These are phyloP conservation scores for Penicillium griseofulvum DNA, from an alignment of 2,329 filamentous ascomycete genomes.

Conservation along the genomic window DNA sequence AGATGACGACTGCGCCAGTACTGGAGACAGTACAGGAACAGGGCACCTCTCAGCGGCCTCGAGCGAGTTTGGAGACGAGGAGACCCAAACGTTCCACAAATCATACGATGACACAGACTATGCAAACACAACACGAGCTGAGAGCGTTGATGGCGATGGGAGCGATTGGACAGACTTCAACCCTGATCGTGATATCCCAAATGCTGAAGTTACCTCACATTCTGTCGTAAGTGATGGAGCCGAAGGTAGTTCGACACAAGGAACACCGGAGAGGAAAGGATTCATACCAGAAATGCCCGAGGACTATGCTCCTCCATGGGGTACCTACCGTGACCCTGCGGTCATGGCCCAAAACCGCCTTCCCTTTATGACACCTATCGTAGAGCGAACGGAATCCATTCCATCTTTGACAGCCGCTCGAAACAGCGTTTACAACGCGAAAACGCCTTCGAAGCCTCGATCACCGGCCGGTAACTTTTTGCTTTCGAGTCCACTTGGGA, in stretches of 20 bases:
- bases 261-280: slow-evolving; percentile 42
- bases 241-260: slow-evolving; percentile 30
- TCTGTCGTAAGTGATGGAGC: slow-evolving; percentile 26
- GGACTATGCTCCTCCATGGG: slow-evolving; percentile 76
- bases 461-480: slow-evolving; percentile 43
- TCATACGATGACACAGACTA: slow-evolving; percentile 46
- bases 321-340: slow-evolving; percentile 75
- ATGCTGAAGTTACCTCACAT: slow-evolving; percentile 19
- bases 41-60: slow-evolving; percentile 64
- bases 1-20: slow-evolving; percentile 75
- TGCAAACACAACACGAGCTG: slow-evolving; percentile 44
- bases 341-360: slow-evolving; percentile 84
- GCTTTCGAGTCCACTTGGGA: slow-evolving; percentile 70
- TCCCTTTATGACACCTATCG: slow-evolving; percentile 98
- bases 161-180: slow-evolving; percentile 91
- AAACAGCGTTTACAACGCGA: slow-evolving; percentile 62
- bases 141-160: slow-evolving; percentile 51
- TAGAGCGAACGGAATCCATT: slow-evolving; percentile 88
- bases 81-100: slow-evolving; percentile 40
- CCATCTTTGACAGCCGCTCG: slow-evolving; percentile 56
- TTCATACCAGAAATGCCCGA: slow-evolving; percentile 71
- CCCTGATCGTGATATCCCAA: slow-evolving; percentile 66
- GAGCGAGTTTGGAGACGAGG: slow-evolving; percentile 66
- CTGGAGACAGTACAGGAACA: slow-evolving; percentile 77
- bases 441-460: slow-evolving; percentile 69